Evolutionary conservation across 1,284 basidiomycete genomes (phyloP), one percentile per base, ranked within the genome.

Genomic region (Ustilago crameri): DNA sequence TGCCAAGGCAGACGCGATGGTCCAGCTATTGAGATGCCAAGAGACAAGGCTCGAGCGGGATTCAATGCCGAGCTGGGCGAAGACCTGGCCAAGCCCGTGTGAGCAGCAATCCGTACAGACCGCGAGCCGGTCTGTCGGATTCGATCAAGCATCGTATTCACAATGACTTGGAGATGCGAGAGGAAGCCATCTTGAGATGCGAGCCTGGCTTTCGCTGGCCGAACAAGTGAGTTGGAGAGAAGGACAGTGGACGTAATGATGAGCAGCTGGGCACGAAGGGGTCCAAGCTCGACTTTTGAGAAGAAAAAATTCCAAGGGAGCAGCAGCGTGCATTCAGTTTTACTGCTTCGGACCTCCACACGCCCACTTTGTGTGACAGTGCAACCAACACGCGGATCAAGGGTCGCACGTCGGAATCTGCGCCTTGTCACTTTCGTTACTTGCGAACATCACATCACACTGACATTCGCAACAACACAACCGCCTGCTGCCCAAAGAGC

Each of bases 91-190:
- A 22, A 10, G 7, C 30, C 10, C 3, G 32, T n/a, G 35, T 38
- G 38, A 44, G 48, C 38, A 26, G 56, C 48, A 20, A 34, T 32
- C 44, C 30, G 51, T 17, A 44, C 30, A 24, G 56, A 55, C 43
- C 37, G 38, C 24, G 37, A 51, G 34, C 48, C 51, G 27, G 24
- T 44, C 34, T 24, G 47, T 24, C 27, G 50, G 7, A 51, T 17
- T 18, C 32, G 43, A 24, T 54, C 48, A n/a, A 66, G 48, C 63
- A 66, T 48, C 27, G 37, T 24, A 8, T 2, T 34, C 32, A 55
- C n/a, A 14, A 23, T 23, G 37, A 45, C 37, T 5, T 12, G 35
- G 9, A 27, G 23, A 20, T 15, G 3, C 1, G 10, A 22, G 27
- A 20, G 8, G 5, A 22, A 23, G 12, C 30, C 30, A 30, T 12